A percentile compares a stretch with the other conserved stretches of the same genome.
phyloP scores from a whole-genome alignment of 2,329 filamentous ascomycete genomes.

The Lachnellula subtilissima region DNA sequence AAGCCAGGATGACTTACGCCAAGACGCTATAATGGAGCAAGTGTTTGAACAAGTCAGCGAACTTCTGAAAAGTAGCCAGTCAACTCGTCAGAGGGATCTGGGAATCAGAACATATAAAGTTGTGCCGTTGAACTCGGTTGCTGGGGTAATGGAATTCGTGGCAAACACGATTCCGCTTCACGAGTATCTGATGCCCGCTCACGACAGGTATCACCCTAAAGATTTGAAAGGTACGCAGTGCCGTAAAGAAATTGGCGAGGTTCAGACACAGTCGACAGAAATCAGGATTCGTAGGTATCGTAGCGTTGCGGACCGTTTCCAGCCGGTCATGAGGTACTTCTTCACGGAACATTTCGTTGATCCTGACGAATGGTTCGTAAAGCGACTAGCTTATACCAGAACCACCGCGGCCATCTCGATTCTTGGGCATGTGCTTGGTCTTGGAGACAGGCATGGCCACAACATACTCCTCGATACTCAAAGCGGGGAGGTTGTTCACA shows the following conservation, averaged over 20 bases:
- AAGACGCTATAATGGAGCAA: conserved; percentile 99
- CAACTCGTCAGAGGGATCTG: conserved; percentile 81
- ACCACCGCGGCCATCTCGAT: conserved; percentile 95
- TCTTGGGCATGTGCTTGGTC: conserved; percentile 83
- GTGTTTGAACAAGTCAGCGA: conserved; percentile 95
- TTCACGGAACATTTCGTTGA: conserved; percentile 93
- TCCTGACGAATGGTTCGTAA: conserved; percentile 93
- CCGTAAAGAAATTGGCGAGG: conserved; percentile 72
- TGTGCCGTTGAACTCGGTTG: conserved; percentile 74
- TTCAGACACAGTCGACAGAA: conserved; percentile 65
- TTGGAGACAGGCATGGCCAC: conserved; percentile 92
- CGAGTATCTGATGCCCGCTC: conserved; percentile 86
- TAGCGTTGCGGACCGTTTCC: conserved; percentile 74
- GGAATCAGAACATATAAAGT: conserved; percentile 97
- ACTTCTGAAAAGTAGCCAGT: conserved; percentile 77
- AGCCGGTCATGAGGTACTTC: conserved; percentile 93
- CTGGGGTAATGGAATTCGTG: conserved; percentile 96
- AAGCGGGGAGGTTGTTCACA: conserved; percentile 92
- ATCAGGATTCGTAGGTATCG: conserved; percentile 70
- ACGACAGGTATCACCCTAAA: conserved; percentile 78
- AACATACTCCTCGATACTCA: conserved; percentile 91
- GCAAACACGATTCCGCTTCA: conserved; percentile 88
- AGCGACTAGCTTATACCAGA: conserved; percentile 83
- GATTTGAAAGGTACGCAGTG: conserved; percentile 74
- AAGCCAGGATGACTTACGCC: conserved; percentile 89